Evolutionary conservation across 495 filamentous ascomycete genomes (phyloP), one percentile per base, ranked within the genome.

Genomic region (Opeltia flavorubescens): DNA sequence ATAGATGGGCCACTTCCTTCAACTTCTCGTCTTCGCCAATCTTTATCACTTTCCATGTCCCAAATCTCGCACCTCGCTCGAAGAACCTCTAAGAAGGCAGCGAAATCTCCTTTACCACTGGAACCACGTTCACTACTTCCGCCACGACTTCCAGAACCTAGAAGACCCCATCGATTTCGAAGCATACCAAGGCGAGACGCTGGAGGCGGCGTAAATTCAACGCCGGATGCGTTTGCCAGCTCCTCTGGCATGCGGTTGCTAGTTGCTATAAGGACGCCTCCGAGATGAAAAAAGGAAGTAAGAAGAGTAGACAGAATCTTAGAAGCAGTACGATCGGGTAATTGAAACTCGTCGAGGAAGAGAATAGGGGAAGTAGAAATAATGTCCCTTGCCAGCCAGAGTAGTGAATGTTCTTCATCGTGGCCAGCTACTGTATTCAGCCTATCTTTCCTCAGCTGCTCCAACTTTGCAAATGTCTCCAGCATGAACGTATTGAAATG

Each of bases 401-500:
- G 59, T 17, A 85, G 58, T 0, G 75, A 76, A 53, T 83, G 72
- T 47, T 83, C 77, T 1, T 74, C 64, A 46, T 66, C 53, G 3
- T 57, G 55, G 31, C 44, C 54, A 11, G 15, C 12, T 15, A n/a
- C 0, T 5, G 24, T 15, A 4, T 54, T 56, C 12, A 41, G 45
- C 15, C 56, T 55, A 1, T 55, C 58, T 28, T 67, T 73, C 27
- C 77, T 65, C 21, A 80, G 66, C 27, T 63, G 56, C 51, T 85
- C 83, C 3, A 86, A 59, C 28, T 66, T 70, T 2, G 80, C 76
- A 24, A 84, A 61, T 1, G 70, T 76, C 47, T 84, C 72, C 7
- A 85, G 59, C 80, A 85, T 85, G 50, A 86, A 86, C 0, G 76
- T 82, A 56, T 82, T 81, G 61, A 83, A 86, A 57, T 86, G 80